Evolutionary conservation across 192 early-diverging fungal species (phyloP).

Genomic region (Irineochytrium annulatum): DNA sequence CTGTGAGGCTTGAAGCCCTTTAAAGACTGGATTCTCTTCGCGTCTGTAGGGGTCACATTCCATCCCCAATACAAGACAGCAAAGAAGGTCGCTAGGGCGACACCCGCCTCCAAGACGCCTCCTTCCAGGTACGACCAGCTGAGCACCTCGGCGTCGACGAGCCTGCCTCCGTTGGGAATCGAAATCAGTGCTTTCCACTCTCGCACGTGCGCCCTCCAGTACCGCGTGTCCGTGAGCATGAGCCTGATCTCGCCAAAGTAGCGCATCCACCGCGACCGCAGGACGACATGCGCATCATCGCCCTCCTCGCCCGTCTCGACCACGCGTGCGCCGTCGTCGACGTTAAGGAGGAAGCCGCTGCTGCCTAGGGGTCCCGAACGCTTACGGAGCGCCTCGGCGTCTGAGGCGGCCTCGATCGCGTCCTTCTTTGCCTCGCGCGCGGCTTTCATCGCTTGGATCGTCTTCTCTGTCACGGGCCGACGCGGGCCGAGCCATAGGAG

Average conservation of each 20-base stretch:
- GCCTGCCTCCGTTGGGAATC: slow-evolving; percentile 60
- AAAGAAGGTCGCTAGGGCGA: slow-evolving; percentile 70
- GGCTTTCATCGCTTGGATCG: slow-evolving; percentile 20
- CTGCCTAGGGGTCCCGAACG: no score
- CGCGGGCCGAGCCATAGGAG: slow-evolving; percentile 85
- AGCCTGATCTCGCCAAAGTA: slow-evolving; percentile 30
- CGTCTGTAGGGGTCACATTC: slow-evolving; percentile 61
- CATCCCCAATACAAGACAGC: slow-evolving; percentile 67
- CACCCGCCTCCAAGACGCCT: slow-evolving; percentile 73
- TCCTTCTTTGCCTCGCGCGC: slow-evolving; percentile 16
- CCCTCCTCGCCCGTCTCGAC: slow-evolving; percentile 20
- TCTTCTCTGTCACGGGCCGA: slow-evolving; percentile 68
- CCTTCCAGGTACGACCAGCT: slow-evolving; percentile 86
- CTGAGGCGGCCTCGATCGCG: slow-evolving; percentile 3
- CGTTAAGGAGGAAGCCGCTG: slow-evolving; percentile 1
- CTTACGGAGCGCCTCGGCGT: background rate
- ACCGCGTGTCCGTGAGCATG: slow-evolving; percentile 34
- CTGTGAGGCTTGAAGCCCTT: slow-evolving; percentile 43
- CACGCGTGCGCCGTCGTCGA: slow-evolving; percentile 7
- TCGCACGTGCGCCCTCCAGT: slow-evolving; percentile 36
- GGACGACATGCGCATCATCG: slow-evolving; percentile 17
- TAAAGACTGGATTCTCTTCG: slow-evolving; percentile 37
- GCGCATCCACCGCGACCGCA: slow-evolving; percentile 22
- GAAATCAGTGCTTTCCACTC: slow-evolving; percentile 21
- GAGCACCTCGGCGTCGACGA: slow-evolving; percentile 85